Evolutionary conservation across 495 filamentous ascomycete genomes (phyloP), one percentile per base, ranked within the genome.

Genomic region (Daldinia decipiens): DNA sequence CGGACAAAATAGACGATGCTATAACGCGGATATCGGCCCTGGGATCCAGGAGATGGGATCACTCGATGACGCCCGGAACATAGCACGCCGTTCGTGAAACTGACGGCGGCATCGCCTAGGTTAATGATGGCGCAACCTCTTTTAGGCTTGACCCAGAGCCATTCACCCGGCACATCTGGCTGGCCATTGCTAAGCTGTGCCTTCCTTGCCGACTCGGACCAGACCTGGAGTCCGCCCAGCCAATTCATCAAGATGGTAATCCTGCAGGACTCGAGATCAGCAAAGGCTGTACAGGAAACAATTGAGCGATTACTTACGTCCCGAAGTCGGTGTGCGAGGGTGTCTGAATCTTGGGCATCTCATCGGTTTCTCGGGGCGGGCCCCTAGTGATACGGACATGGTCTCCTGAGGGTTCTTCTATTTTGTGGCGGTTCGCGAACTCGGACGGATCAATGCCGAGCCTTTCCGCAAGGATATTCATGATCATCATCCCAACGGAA

Each of bases 51-150:
- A 2, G 88, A 82, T 1, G 81, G 80, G 4, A 87, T 84, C 17
- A 91, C 89, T 4, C 89, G 82, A 74, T 91, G 89, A 11, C 90
- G 86, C 69, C 88, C 90, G 1, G 83, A 85, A 21, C 88, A 82
- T 43, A 91, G 73, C n/a, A 86, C 65, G 6, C 88, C 87, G 56
- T 84, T 85, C 7, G 87, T 87, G 70, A 91, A 90, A 45, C 86
- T 88, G 8, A 86, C 85, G 78, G 90, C 83, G 8, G 88, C 86
- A 61, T 92, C 90, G 0, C 88, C 89, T 0, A 92, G 81, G 59
- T 92, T 91, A 55, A 91, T 79, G 34, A 92, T 86, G 8, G 82
- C 83, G 56, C 86, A 84, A 0, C 87, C 86, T 4, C 79, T 81
- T 13, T 89, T 70, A 0, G 90, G 89, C 32, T 81, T 78, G 13